Base-by-base conservation (phyloP, 208 protist genomes). In the Acanthamoeba lenticulata region DNA sequence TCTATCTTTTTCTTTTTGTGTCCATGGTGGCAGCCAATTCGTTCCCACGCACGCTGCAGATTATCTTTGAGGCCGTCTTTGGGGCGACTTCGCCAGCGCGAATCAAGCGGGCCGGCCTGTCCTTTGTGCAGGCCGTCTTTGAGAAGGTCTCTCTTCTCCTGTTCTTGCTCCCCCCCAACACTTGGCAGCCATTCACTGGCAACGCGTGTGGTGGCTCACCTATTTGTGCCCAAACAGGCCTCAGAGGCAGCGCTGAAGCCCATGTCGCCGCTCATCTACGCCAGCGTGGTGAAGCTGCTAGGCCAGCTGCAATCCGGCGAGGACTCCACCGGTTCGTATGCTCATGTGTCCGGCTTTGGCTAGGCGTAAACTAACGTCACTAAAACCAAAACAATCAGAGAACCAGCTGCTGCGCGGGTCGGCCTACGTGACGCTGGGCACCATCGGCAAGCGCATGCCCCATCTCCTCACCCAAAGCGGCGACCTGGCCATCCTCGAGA, bases 21-120 rank as follows among this genome's bases (percentile, higher is more conserved):
- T 65, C 4, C 34, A 13, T 15, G 27, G 47, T 69, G 17, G 0
- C 62, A 79, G 69, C 90, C 29, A 94, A 94, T 44, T 83, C 60
- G 6, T 94, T 94, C 55, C 90, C 90, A 1, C 44, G 69, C n/a
- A 85, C 90, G 1, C 45, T 94, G 45, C 90, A 94, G 60, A 94
- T 94, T 67, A 94, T 94, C 34, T 94, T 94, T 62, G 90, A 94
- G 15, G 60, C 90, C 55, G 69, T 94, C 90, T 94, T 94, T 42
- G 90, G 90, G 34, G 45, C 90, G 27, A 94, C 62, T 21, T 94
- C 90, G 24, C 36, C 69, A 15, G 67, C 32, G 36, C 34, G 90
- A 0, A 32, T 94, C 24, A 94, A 94, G 55, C 19, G 55, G 32
- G 90, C 65, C 6, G 90, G 90, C 34, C 27, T 94, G 49, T 79